Percentiles rank a stretch among this genome's conserved stretches.
phyloP scores from a whole-genome alignment of 2,329 filamentous ascomycete genomes.

The Colletotrichum cordylinicola region DNA sequence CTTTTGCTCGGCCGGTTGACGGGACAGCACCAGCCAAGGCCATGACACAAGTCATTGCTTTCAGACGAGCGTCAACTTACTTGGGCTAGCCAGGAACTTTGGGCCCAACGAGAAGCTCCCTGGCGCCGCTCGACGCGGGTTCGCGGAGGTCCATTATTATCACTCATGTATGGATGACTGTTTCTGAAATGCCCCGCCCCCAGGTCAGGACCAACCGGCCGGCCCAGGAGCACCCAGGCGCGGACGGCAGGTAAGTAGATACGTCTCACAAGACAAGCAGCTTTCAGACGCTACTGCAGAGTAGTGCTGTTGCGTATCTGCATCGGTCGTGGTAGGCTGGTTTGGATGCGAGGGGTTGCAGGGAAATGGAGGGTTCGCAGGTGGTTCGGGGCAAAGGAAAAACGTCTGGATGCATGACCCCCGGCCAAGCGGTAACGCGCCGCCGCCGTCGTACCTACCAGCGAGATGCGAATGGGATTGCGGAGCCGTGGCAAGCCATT shows the following conservation, averaged over 20 bases:
- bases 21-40: not conserved
- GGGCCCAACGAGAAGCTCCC: not conserved
- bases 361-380: constrained; percentile 15
- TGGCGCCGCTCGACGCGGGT: not conserved
- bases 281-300: not conserved
- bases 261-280: not conserved
- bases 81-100: not conserved
- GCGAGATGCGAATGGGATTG: constrained; percentile 5
- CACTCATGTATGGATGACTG: not conserved
- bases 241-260: not conserved
- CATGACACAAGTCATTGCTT: not conserved
- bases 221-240: constrained; percentile 16
- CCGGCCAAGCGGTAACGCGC: constrained; percentile 22
- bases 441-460: not conserved
- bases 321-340: not conserved
- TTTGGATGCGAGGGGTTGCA: constrained; percentile 12
- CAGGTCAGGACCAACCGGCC: constrained; percentile 9
- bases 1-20: not conserved
- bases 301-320: not conserved
- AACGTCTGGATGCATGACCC: constrained; percentile 1
- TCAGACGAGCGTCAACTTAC: not conserved
- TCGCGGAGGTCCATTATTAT: not conserved
- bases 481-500: not conserved
- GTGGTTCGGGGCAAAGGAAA: constrained; percentile 24
- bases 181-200: not conserved